phyloP scores from a whole-genome alignment of 257 asterid species.

The Primulina eburnea region DNA sequence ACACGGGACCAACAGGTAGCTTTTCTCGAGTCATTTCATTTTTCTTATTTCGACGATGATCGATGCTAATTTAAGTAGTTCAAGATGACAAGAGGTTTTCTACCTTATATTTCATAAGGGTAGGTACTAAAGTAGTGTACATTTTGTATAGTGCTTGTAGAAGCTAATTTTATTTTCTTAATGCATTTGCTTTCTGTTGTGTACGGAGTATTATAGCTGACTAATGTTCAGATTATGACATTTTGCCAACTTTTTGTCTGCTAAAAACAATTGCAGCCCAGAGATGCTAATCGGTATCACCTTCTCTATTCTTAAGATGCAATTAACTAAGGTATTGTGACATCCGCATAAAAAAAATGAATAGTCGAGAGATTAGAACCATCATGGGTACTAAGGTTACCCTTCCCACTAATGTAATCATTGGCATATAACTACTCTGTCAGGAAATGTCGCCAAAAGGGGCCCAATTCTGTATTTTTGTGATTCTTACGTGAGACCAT shows the following conservation, averaged over 20 bases:
- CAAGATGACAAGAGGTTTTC: neutral
- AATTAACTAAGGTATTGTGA: neutral
- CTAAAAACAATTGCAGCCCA: neutral
- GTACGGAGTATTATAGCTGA: neutral
- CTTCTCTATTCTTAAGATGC: neutral
- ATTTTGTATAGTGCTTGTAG: neutral
- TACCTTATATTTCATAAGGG: neutral
- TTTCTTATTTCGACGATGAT: neutral
- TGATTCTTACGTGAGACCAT: neutral
- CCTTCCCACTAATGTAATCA: neutral
- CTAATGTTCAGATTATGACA: neutral
- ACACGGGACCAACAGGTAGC: slow-evolving; percentile 60
- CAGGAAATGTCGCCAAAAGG: neutral
- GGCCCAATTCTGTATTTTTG: neutral
- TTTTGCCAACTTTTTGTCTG: neutral
- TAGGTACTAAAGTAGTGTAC: too few relatives aligned
- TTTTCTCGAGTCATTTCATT: neutral
- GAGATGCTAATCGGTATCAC: neutral
- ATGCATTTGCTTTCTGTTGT: neutral
- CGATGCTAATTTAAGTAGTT: neutral
- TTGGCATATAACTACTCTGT: neutral
- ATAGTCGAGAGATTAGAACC: neutral
- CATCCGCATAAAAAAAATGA: neutral
- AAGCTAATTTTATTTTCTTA: neutral
- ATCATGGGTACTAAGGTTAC: neutral